These are phyloP conservation scores for Trichophyton equinum DNA, from an alignment of 2,329 filamentous ascomycete species.

Conservation along the genomic window DNA sequence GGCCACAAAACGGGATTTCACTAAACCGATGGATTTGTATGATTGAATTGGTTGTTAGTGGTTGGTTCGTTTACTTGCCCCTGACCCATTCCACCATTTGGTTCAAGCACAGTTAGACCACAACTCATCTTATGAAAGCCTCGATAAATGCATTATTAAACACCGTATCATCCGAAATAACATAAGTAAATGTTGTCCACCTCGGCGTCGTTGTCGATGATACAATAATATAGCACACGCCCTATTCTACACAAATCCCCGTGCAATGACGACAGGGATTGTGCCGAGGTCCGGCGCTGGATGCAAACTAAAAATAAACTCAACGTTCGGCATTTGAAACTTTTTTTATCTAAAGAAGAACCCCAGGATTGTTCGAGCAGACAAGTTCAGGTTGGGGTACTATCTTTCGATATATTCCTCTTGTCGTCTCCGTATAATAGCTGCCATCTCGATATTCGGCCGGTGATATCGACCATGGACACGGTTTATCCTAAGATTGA, in stretches of 20 bases:
- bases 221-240: neutral
- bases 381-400: too few relatives aligned
- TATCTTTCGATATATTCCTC: neutral
- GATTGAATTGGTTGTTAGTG: neutral
- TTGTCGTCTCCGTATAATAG: neutral
- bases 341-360: neutral
- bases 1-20: slow-evolving; percentile 11
- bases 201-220: too few relatives aligned
- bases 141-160: too few relatives aligned
- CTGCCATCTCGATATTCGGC: neutral
- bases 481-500: neutral
- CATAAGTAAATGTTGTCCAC: too few relatives aligned
- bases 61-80: neutral
- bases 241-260: neutral
- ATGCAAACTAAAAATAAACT: neutral
- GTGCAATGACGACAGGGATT: neutral
- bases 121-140: neutral
- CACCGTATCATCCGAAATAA: too few relatives aligned
- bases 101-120: neutral
- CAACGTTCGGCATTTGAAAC: neutral
- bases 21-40: slow-evolving; percentile 1
- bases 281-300: neutral
- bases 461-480: neutral
- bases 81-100: neutral
- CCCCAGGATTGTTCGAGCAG: neutral